phyloP scores from a whole-genome alignment of 2,329 filamentous ascomycete genomes.

The Microcyclosporella mali region DNA sequence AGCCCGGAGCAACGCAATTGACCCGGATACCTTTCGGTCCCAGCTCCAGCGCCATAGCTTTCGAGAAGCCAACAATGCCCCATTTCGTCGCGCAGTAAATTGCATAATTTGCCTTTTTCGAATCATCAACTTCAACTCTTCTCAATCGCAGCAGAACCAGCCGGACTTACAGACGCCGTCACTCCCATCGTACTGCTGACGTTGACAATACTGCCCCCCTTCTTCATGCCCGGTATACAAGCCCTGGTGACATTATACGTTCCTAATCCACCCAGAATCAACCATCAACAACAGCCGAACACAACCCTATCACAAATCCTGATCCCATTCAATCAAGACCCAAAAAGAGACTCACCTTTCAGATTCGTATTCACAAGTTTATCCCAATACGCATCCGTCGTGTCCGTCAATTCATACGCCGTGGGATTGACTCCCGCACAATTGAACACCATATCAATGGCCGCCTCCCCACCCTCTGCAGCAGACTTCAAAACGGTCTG shows the following conservation, averaged over 20 bases:
- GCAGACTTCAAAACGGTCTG: too few species aligned
- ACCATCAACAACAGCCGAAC: constrained; percentile 32
- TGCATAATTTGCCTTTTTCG: constrained; percentile 31
- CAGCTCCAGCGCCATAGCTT: constrained; percentile 39
- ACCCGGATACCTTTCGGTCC: constrained; percentile 34
- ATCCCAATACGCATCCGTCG: constrained; percentile 41
- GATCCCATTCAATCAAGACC: too few species aligned
- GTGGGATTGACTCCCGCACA: constrained; percentile 36
- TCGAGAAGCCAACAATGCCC: constrained; percentile 41
- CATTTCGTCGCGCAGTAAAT: constrained; percentile 42
- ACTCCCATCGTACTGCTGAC: constrained; percentile 38
- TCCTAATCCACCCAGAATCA: constrained; percentile 16
- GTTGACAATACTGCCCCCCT: constrained; percentile 35
- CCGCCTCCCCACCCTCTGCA: constrained; percentile 20
- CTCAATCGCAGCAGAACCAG: too few species aligned
- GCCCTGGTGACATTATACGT: constrained; percentile 38
- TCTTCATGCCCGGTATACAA: constrained; percentile 34
- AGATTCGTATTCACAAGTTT: constrained; percentile 36
- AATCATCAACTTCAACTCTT: too few species aligned
- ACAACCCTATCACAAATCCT: too few species aligned
- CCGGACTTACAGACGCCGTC: constrained; percentile 17
- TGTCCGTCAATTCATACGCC: constrained; percentile 29
- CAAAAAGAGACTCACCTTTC: constrained; percentile 17
- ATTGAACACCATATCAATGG: constrained; percentile 40
- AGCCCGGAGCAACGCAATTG: constrained; percentile 37